A percentile compares a stretch with the other conserved stretches of the same genome.
Conservation (phyloP, 495 filamentous ascomycete species). For the Aspergillus saccharolyticus region DNA sequence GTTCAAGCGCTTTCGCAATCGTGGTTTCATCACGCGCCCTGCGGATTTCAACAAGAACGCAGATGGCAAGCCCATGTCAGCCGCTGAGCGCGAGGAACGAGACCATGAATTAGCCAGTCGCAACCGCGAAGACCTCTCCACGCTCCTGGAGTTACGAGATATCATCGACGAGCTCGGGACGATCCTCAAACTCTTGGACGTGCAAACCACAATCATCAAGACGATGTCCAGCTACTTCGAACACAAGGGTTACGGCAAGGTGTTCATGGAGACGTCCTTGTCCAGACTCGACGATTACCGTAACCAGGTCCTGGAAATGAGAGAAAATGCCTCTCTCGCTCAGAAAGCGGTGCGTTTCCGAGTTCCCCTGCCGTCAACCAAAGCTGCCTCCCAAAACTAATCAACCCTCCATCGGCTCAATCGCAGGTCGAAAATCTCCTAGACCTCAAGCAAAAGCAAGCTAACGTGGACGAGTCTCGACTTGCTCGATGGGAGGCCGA, state of each 20-base stretch:
- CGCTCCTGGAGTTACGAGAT: slow-evolving; percentile 59
- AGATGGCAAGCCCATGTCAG: slow-evolving; percentile 38
- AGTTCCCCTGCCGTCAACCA: neutral
- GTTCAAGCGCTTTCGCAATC: slow-evolving; percentile 58
- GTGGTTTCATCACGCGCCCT: slow-evolving; percentile 39
- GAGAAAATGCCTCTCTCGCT: slow-evolving; percentile 41
- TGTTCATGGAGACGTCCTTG: slow-evolving; percentile 48
- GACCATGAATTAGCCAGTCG: slow-evolving; percentile 48
- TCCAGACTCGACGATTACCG: slow-evolving; percentile 52
- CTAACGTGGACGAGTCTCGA: slow-evolving; percentile 62
- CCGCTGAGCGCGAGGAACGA: slow-evolving; percentile 41
- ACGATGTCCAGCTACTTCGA: slow-evolving; percentile 44
- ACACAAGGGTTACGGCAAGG: slow-evolving; percentile 26
- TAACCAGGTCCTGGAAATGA: slow-evolving; percentile 54
- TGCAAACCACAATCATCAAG: slow-evolving; percentile 49
- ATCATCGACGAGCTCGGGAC: slow-evolving; percentile 62
- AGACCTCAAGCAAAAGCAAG: slow-evolving; percentile 65
- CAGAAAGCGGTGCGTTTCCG: slow-evolving; percentile 33
- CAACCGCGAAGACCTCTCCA: slow-evolving; percentile 60
- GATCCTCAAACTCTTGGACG: slow-evolving; percentile 52
- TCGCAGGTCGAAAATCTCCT: slow-evolving; percentile 59
- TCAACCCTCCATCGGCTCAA: neutral
- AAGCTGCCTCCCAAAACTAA: neutral
- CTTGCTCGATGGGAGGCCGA: slow-evolving; percentile 60
- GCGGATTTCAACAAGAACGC: slow-evolving; percentile 45